Evolutionary conservation across 169 alveolate genomes (phyloP).

Genomic region (Theileria equi): DNA sequence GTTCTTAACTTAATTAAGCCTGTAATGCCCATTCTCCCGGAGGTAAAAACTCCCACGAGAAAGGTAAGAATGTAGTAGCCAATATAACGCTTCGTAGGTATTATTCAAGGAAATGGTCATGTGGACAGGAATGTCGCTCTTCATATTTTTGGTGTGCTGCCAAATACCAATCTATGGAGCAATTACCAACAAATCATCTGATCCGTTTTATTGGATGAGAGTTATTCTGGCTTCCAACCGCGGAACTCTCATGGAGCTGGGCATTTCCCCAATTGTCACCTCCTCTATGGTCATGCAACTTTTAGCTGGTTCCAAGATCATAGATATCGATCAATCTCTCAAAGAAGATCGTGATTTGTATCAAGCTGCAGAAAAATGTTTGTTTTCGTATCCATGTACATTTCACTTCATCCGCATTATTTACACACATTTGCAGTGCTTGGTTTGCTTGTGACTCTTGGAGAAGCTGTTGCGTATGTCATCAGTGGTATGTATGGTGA

Average conservation of each 20-base stretch:
- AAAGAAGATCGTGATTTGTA: constrained; percentile 97
- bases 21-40: constrained; percentile 95
- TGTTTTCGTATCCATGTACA: background rate
- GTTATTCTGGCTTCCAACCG: constrained; percentile 98
- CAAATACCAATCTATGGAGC: constrained; percentile 99
- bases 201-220: constrained; percentile 98
- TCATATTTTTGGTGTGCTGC: constrained; percentile 95
- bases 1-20: constrained; percentile 94
- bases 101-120: constrained; percentile 93
- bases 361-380: constrained; percentile 91
- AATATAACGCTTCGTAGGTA: constrained; percentile 59
- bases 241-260: constrained; percentile 99
- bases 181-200: constrained; percentile 91
- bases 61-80: constrained; percentile 70
- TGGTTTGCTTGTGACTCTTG: constrained; percentile 97
- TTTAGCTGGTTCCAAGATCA: constrained; percentile 98
- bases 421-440: constrained; percentile 68
- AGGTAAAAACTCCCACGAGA: constrained; percentile 94
- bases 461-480: constrained; percentile 99
- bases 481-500: constrained; percentile 98
- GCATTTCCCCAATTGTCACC: constrained; percentile 97
- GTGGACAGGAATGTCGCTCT: constrained; percentile 96
- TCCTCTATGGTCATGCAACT: constrained; percentile 99
- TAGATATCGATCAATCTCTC: constrained; percentile 96
- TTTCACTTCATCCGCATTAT: constrained; percentile 51